phyloP scores from a whole-genome alignment of 2,329 filamentous ascomycete genomes.

The Fusarium acutatum region DNA sequence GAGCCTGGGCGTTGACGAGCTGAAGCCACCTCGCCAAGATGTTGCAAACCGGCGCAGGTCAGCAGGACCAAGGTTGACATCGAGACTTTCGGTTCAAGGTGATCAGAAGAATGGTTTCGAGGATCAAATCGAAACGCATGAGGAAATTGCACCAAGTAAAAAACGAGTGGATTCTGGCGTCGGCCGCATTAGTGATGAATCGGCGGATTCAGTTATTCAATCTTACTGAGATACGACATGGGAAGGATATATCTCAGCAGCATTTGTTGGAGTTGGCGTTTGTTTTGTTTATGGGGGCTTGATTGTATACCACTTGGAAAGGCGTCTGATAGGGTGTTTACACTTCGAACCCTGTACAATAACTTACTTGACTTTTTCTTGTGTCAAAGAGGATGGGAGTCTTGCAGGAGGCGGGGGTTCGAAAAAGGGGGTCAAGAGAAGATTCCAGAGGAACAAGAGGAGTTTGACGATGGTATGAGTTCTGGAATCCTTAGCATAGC shows the following conservation, averaged over 20 bases:
- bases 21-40: slow-evolving; percentile 40
- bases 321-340: slow-evolving; percentile 31
- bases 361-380: slow-evolving; percentile 25
- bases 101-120: slow-evolving; percentile 33
- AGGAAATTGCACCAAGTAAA: slow-evolving; percentile 37
- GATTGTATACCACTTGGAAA: slow-evolving; percentile 32
- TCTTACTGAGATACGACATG: slow-evolving; percentile 2
- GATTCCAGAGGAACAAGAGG: background rate
- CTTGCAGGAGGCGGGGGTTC: background rate
- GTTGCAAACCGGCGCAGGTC: slow-evolving; percentile 43
- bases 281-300: slow-evolving; percentile 7
- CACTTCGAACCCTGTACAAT: slow-evolving; percentile 31
- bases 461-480: slow-evolving; percentile 15
- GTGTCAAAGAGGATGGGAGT: slow-evolving; percentile 15
- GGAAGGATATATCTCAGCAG: slow-evolving; percentile 23
- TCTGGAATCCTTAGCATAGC: slow-evolving; percentile 8
- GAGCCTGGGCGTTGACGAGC: slow-evolving; percentile 44
- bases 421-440: slow-evolving; percentile 10
- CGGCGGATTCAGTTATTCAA: slow-evolving; percentile 27
- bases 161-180: slow-evolving; percentile 48
- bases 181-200: slow-evolving; percentile 44
- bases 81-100: slow-evolving; percentile 32
- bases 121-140: slow-evolving; percentile 24
- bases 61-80: slow-evolving; percentile 35
- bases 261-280: slow-evolving; percentile 37